phyloP scores from a whole-genome alignment of 2,329 filamentous ascomycete species.

The Fusarium azukiicola region DNA sequence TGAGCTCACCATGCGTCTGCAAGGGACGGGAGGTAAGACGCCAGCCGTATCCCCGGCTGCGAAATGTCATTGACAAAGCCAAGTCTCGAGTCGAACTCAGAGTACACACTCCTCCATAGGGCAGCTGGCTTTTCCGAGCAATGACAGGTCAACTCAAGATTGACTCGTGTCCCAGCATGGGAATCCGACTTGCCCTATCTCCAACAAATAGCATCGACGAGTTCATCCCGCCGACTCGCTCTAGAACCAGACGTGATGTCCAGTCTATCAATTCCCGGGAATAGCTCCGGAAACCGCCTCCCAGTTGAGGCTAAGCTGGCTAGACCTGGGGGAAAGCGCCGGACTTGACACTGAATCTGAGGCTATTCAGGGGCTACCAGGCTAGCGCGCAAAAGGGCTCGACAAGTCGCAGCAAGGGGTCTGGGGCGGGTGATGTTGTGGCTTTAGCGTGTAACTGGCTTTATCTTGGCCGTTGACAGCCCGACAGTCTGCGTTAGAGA shows the following conservation, averaged over 20 bases:
- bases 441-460: background rate
- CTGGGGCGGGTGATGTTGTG: background rate
- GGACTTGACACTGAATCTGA: background rate
- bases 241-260: conserved; percentile 1
- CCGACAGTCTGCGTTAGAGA: background rate
- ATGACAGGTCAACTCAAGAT: background rate
- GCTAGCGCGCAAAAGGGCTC: background rate
- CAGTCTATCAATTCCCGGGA: background rate
- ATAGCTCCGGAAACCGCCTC: conserved; percentile 12
- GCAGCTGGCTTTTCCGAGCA: background rate
- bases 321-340: background rate
- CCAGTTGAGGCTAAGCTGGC: background rate
- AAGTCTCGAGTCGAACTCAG: background rate
- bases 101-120: background rate
- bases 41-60: conserved; percentile 4
- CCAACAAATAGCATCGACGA: background rate
- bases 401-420: background rate
- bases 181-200: background rate
- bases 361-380: conserved; percentile 12
- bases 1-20: background rate
- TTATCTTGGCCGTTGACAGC: background rate
- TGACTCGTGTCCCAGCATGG: conserved; percentile 1
- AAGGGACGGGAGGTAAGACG: conserved; percentile 6
- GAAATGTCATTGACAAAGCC: background rate
- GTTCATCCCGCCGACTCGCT: background rate